phyloP scores from a whole-genome alignment of 305 asterid species.

The Solanum chacoense region DNA sequence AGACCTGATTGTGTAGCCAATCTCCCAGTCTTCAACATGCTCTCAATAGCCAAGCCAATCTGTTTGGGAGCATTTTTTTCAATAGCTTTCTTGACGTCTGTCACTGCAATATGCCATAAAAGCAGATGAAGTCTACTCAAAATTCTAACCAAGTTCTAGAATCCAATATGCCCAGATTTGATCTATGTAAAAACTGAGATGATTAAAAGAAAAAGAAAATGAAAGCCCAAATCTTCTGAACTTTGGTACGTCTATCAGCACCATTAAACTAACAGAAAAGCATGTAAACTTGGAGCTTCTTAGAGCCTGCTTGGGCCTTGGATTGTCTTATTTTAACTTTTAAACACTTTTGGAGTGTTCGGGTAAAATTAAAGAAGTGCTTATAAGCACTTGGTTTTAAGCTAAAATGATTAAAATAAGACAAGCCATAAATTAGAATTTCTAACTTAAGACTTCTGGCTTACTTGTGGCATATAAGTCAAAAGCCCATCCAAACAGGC shows the following conservation, averaged over 20 bases:
- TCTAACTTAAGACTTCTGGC: neutral
- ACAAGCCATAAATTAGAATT: neutral
- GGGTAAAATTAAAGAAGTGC: neutral
- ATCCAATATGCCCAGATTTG: neutral
- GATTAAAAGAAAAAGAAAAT: neutral
- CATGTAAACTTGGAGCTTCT: neutral
- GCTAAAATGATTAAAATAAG: neutral
- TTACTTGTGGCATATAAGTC: neutral
- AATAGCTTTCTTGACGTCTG: slow-evolving; percentile 47
- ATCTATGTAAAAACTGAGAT: neutral
- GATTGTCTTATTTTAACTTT: neutral
- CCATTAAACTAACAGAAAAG: neutral
- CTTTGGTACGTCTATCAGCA: neutral
- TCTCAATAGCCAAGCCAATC: slow-evolving; percentile 64
- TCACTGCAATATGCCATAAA: slow-evolving; percentile 46
- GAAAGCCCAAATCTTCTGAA: neutral
- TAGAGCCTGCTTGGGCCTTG: neutral
- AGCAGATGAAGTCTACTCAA: neutral
- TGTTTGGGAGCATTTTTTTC: slow-evolving; percentile 47
- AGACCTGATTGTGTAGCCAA: slow-evolving; percentile 61
- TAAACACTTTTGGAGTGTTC: neutral
- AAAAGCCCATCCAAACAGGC: neutral
- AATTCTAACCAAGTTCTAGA: neutral
- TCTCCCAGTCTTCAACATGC: slow-evolving; percentile 80
- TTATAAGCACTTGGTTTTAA: neutral